A percentile compares a stretch with the other conserved stretches of the same genome.
phyloP scores from a whole-genome alignment of 2,329 filamentous ascomycete species.

The Zalaria obscura region DNA sequence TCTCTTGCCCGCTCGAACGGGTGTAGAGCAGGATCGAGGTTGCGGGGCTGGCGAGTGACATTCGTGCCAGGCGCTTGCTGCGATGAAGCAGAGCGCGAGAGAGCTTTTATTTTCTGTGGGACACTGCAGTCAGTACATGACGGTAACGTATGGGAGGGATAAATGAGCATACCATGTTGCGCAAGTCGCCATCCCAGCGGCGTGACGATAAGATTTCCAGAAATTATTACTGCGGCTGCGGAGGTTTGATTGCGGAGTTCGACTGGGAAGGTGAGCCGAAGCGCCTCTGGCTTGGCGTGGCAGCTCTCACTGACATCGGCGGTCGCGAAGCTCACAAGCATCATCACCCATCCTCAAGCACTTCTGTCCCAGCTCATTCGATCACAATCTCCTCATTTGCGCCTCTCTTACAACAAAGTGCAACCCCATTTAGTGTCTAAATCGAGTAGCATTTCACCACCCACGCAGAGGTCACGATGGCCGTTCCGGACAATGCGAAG shows the following conservation, averaged over 20 bases:
- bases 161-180: background rate
- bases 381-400: no score
- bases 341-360: background rate
- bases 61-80: slow-evolving; percentile 54
- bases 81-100: slow-evolving; percentile 49
- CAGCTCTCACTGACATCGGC: no score
- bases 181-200: background rate
- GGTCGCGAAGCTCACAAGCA: background rate
- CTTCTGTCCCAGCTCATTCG: no score
- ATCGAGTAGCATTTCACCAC: no score
- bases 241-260: background rate
- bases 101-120: slow-evolving; percentile 46
- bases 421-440: no score
- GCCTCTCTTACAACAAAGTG: no score
- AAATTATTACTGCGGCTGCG: background rate
- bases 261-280: background rate
- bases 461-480: slow-evolving; percentile 24
- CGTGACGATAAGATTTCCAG: background rate
- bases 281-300: background rate
- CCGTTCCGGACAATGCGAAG: slow-evolving; percentile 37
- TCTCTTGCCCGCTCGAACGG: slow-evolving; percentile 85
- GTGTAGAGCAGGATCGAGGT: slow-evolving; percentile 72
- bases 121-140: background rate
- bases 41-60: slow-evolving; percentile 51
- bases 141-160: background rate